Evolutionary conservation across 305 asterid genomes (phyloP), one percentile per base, ranked within the genome.

Genomic region (Petunia hybrid): DNA sequence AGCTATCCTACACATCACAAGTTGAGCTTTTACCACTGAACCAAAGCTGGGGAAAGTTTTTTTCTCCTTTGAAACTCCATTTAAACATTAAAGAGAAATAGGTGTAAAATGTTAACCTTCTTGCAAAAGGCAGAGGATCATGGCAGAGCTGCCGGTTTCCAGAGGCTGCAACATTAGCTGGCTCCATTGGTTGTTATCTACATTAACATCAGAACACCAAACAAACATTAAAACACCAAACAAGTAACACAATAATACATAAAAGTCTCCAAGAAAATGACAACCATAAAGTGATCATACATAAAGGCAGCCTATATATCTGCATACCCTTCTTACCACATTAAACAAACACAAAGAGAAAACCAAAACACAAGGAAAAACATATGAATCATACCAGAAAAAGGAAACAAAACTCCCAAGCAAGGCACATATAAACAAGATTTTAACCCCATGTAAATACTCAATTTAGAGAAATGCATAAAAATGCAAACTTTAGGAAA

Each of bases 101-200:
- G 1, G 35, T 10, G 60, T 12, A 53, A 78, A 39, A 63, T 2
- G 60, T 75, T 16, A 10, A 78, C 81, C 39, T 61, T 78, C 81
- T 78, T 2, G 81, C 81, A 63, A 78, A 78, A 78, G 81, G 75
- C 51, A 78, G 3, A 78, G 75, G 8, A 51, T 63, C 75, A 35
- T 62, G 2, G 5, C 42, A 42, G 43, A 77, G 59, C 39, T 61
- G 71, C 61, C 31, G 42, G 59, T 57, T 60, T 77, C 10, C 70
- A 8, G 69, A 8, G 59, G 40, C 53, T 41, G 70, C n/a, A 77
- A 65, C 57, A 42, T n/a, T 14, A 6, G 59, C 7, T 59, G 76
- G 39, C 55, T 65, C 77, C 82, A 51, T 79, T 65, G 77, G 0
- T 45, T 39, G 35, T 73, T 48, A 6, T 73, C 62, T 73, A 48